These are phyloP conservation scores for Russula foetens DNA, from an alignment of 768 basidiomycete species.

Conservation along the genomic window DNA sequence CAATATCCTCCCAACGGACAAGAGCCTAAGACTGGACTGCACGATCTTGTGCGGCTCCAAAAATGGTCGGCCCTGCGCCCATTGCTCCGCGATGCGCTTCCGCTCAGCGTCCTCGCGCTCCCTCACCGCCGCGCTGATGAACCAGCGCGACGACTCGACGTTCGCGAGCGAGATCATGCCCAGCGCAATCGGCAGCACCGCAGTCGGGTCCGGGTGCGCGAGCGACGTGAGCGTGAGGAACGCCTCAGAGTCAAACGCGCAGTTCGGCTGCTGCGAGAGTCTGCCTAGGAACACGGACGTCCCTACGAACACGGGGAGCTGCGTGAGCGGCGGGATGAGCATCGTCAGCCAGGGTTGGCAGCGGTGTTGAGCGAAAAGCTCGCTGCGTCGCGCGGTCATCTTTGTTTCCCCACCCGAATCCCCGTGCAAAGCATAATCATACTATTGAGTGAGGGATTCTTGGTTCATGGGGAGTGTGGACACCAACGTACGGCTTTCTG, in stretches of 20 bases:
- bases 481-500: conserved; percentile 14
- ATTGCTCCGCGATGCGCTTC: conserved; percentile 37
- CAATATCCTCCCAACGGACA: conserved; percentile 61
- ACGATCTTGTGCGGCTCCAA: conserved; percentile 42
- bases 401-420: conserved; percentile 21
- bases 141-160: conserved; percentile 70
- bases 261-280: conserved; percentile 48
- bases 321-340: conserved; percentile 51
- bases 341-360: conserved; percentile 54
- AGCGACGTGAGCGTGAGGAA: conserved; percentile 68
- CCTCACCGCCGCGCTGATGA: conserved; percentile 50
- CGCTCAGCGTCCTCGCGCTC: conserved; percentile 42
- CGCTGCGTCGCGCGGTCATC: conserved; percentile 47
- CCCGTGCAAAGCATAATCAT: no score
- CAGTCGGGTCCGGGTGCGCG: conserved; percentile 63
- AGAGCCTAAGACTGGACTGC: conserved; percentile 44
- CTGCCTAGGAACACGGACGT: conserved; percentile 50
- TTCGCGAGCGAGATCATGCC: conserved; percentile 73
- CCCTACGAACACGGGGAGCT: conserved; percentile 67
- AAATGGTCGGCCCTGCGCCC: conserved; percentile 37
- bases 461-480: background rate
- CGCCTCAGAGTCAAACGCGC: conserved; percentile 67
- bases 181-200: conserved; percentile 57
- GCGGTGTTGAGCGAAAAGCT: conserved; percentile 50
- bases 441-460: no score